Conservation (phyloP, 257 asterid species). For the Solanum lycopersicoides region DNA sequence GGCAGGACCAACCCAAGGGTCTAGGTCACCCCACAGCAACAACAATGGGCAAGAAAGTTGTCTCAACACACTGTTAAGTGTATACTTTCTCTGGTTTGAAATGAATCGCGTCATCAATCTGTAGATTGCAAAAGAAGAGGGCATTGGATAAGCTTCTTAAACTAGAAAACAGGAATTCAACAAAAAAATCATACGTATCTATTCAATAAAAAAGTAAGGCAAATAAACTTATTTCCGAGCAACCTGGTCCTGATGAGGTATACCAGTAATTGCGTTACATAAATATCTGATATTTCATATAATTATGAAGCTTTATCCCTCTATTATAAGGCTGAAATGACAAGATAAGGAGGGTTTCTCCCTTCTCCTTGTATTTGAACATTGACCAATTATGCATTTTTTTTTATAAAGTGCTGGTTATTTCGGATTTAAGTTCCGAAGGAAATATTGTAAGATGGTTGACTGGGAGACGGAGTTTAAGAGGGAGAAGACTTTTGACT, state of each 20-base stretch:
- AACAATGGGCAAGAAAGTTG: constrained; percentile 74
- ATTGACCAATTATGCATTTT: not conserved
- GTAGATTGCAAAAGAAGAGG: constrained; percentile 6
- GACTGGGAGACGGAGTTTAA: not conserved
- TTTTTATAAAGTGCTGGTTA: not conserved
- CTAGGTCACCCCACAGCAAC: constrained; percentile 85
- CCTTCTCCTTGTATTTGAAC: not conserved
- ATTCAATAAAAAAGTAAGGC: not conserved
- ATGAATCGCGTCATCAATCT: constrained; percentile 78
- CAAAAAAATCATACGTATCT: not conserved
- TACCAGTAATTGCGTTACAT: not conserved
- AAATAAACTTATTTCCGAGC: not conserved
- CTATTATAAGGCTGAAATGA: not conserved
- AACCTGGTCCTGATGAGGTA: not conserved
- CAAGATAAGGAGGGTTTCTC: not conserved
- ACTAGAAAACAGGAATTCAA: not conserved
- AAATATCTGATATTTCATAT: not conserved
- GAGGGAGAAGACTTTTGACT: not conserved
- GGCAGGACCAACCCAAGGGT: constrained; percentile 92
- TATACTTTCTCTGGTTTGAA: constrained; percentile 74
- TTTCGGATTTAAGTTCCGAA: not conserved
- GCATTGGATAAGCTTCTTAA: not conserved
- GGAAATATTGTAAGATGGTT: not conserved
- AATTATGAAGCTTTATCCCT: not conserved
- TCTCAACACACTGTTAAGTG: constrained; percentile 61